Evolutionary conservation across 768 basidiomycete species (phyloP), one percentile per base, ranked within the genome.

Genomic region (Udeniomyces megalosporus): DNA sequence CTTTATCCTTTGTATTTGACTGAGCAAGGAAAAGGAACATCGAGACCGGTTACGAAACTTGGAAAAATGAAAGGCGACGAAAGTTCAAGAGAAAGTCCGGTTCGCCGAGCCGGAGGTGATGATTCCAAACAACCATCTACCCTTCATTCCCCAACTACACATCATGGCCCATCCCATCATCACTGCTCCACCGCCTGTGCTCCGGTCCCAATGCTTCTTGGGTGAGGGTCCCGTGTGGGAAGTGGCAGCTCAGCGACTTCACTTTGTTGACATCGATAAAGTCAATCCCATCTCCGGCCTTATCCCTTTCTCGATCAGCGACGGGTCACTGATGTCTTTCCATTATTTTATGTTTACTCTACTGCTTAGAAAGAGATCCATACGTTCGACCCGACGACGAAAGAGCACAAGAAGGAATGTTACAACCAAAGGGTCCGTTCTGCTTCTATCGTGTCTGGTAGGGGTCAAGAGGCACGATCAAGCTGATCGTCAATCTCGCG

Each of bases 191-290:
- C 29, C 26, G 3, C 62, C 62, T 45, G 31, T 63, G 50, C 49
- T 63, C 4, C 62, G 62, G 2, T 58, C 29, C 34, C 62, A 63
- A 31, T 22, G 24, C 44, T 12, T 44, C 20, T 48, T 63, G 10
- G 62, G 62, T n/a, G 62, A 63, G 24, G 62, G 62, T n/a, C 62
- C 62, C 7, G 35, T 63, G 20, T 63, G 62, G 62, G 56, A 63
- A 22, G n/a, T 26, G 17, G 7, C 8, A 4, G 14, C 5, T n/a
- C 34, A 42, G 22, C 17, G 52, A 3, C 28, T 63, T 4, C 34
- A 58, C n/a, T 63, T 57, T 34, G 58, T 60, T 15, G 58, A 60
- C 32, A 60, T 60, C 14, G 48, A 60, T 5, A 60, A 60, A 49
- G 61, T 62, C 28, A n/a, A 55, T 32, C 54, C 8, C 14, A 22